Base-by-base conservation (phyloP, 2,329 filamentous ascomycete genomes). In the Plectosphaerella cucumerina region DNA sequence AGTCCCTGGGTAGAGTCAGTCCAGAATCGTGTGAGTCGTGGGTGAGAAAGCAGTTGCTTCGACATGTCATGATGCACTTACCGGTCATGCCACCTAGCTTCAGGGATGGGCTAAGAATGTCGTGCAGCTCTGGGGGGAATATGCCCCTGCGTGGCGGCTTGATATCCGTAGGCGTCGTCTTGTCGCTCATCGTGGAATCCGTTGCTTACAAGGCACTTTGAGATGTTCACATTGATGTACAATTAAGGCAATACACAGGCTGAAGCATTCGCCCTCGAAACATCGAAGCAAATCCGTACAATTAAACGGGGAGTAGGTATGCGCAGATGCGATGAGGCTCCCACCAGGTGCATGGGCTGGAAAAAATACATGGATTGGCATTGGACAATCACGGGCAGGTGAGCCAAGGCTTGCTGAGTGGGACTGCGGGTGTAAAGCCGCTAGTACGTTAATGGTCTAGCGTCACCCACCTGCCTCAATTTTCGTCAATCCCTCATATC, bases 11-110 rank as follows among this genome's bases (percentile, higher is more conserved):
- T 14, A n/a, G n/a, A 26, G 26, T 51, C 15, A 20, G 18, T 9
- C 6, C 17, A 22, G 14, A 12, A 14, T 20, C 20, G 42, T 22
- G 21, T 22, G 42, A 2, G 20, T 6, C 10, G 14, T 11, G 33
- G 22, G n/a, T 31, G 49, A 43, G 20, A n/a, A 34, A 9, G 4
- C 18, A 10, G 12, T 5, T n/a, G n/a, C n/a, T 20, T 17, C 0
- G n/a, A 2, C 2, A 21, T 14, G 49, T 11, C 12, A 10, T 2
- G 35, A 39, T 10, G 35, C 17, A 59, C 65, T 51, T 59, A 87
- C 85, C 85, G 50, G 76, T 74, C 50, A 77, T 65, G n/a, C 74
- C 74, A 23, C 85, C 85, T 50, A 85, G 72, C 59, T 83, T 79
- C 46, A 86, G 62, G 20, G 83, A 76, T 18, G 77, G 75, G 9